phyloP scores from a whole-genome alignment of 345 rosid species.

The Pistacia integerrima region DNA sequence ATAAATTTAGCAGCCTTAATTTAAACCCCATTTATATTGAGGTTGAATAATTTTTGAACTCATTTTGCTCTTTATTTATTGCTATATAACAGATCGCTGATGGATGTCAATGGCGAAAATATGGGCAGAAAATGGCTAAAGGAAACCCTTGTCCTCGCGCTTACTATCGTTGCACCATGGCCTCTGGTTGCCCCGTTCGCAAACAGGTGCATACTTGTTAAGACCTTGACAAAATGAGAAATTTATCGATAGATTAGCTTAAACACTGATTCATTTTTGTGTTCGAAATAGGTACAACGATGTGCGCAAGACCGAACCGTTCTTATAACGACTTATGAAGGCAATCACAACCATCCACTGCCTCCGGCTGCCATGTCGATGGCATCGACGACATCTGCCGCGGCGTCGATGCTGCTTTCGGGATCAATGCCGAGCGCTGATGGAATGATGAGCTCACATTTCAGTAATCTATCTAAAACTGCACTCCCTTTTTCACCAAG shows the following conservation, averaged over 20 bases:
- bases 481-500: slow-evolving; percentile 36
- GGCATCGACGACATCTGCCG: slow-evolving; percentile 61
- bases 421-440: slow-evolving; percentile 54
- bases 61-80: background rate
- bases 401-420: slow-evolving; percentile 51
- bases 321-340: slow-evolving; percentile 55
- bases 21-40: no score
- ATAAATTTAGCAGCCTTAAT: no score
- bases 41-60: no score
- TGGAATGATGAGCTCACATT: slow-evolving; percentile 30
- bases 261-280: no score
- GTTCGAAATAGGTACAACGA: slow-evolving; percentile 45
- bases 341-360: slow-evolving; percentile 58
- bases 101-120: slow-evolving; percentile 70
- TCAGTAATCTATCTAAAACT: slow-evolving; percentile 28
- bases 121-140: slow-evolving; percentile 68
- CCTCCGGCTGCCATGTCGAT: slow-evolving; percentile 56
- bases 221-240: no score
- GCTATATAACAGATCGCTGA: slow-evolving; percentile 43
- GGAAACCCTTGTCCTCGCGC: slow-evolving; percentile 72
- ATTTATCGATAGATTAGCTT: no score
- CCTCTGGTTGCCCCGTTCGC: slow-evolving; percentile 58
- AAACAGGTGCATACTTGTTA: slow-evolving; percentile 40
- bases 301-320: slow-evolving; percentile 52
- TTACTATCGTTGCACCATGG: slow-evolving; percentile 67